A percentile compares a stretch with the other conserved stretches of the same genome.
These are phyloP conservation scores for Buxus sempervirens DNA, from an alignment of 164 flowering plant genomes.

Conservation along the genomic window DNA sequence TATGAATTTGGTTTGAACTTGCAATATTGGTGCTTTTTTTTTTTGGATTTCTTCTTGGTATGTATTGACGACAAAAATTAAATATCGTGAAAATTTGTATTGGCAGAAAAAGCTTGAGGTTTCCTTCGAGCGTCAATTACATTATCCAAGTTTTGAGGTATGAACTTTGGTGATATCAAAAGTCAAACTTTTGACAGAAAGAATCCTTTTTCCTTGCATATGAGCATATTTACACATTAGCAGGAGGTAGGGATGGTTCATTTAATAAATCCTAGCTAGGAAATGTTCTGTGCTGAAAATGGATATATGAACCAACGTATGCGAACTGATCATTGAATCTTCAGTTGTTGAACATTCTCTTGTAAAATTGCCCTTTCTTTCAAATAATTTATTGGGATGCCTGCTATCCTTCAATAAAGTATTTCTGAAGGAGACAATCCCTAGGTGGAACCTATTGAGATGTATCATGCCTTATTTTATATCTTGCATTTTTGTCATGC, in stretches of 20 bases:
- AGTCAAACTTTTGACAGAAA: too few relatives aligned
- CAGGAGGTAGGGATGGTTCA: neutral
- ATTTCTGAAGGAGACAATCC: neutral
- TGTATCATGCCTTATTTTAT: neutral
- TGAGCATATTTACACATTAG: neutral
- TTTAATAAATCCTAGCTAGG: neutral
- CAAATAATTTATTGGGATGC: neutral
- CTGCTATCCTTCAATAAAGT: neutral
- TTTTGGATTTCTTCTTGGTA: neutral
- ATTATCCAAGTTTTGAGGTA: slow-evolving; percentile 92
- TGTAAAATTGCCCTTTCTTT: neutral
- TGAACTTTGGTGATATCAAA: slow-evolving; percentile 7
- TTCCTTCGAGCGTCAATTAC: slow-evolving; percentile 48
- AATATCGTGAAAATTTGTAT: slow-evolving; percentile 4
- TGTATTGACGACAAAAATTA: neutral
- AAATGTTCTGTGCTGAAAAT: neutral
- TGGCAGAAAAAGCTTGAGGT: slow-evolving; percentile 72
- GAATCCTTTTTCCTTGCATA: too few relatives aligned
- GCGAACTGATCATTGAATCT: neutral
- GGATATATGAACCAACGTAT: neutral
- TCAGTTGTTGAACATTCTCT: neutral
- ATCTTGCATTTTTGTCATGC: neutral
- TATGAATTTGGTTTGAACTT: neutral
- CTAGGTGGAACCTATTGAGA: neutral
- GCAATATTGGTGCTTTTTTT: neutral